Conservation (phyloP, 805 yeast species). For the Cyberlindnera xishuangbannaensis region DNA sequence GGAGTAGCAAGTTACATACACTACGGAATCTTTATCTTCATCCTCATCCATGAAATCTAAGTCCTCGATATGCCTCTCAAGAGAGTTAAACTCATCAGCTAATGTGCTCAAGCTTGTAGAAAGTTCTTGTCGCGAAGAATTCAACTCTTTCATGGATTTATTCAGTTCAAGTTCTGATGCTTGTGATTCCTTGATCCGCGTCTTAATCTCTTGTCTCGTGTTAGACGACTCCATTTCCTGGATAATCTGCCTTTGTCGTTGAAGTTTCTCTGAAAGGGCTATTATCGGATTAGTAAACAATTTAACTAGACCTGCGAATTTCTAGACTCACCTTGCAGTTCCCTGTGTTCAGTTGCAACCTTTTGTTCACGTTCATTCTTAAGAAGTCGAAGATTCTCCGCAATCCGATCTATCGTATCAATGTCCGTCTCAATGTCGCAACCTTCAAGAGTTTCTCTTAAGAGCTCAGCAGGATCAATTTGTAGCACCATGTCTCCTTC, state of each 20-base stretch:
- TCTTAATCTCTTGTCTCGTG: constrained; percentile 26
- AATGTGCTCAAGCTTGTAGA: constrained; percentile 33
- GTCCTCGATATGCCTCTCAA: constrained; percentile 31
- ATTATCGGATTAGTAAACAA: not conserved
- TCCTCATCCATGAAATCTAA: constrained; percentile 23
- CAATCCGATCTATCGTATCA: constrained; percentile 38
- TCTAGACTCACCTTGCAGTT: constrained; percentile 15
- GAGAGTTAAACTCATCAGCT: constrained; percentile 29
- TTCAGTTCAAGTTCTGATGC: constrained; percentile 45
- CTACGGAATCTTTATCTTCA: constrained; percentile 37
- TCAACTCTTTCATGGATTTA: constrained; percentile 45
- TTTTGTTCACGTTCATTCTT: constrained; percentile 27
- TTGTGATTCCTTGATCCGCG: constrained; percentile 33
- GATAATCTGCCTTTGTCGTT: constrained; percentile 14
- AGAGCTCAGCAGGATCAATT: constrained; percentile 22
- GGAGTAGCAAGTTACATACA: constrained; percentile 14
- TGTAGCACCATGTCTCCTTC: constrained; percentile 5
- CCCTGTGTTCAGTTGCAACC: constrained; percentile 17
- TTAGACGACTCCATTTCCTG: constrained; percentile 26
- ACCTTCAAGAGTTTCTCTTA: constrained; percentile 39
- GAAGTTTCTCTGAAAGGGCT: constrained; percentile 15
- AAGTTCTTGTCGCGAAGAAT: constrained; percentile 36
- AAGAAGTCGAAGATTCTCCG: constrained; percentile 31
- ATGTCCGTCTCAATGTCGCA: constrained; percentile 49
- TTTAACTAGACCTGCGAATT: too few species aligned